These are phyloP conservation scores for Vachellia pachyceras DNA, from an alignment of 306 rosid genomes.

Conservation along the genomic window DNA sequence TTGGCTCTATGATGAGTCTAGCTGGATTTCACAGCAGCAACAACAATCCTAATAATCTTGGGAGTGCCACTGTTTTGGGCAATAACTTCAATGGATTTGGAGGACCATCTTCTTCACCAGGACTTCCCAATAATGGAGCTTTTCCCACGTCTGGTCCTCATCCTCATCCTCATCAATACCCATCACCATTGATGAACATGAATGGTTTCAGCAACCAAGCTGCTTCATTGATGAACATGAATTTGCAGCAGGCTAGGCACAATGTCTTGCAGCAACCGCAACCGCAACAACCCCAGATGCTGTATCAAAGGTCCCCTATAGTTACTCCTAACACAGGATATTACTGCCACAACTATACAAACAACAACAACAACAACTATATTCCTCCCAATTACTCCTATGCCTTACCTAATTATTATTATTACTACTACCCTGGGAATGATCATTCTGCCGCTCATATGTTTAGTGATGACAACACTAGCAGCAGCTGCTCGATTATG, in stretches of 20 bases:
- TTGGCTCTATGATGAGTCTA: conserved; percentile 72
- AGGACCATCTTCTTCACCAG: conserved; percentile 45
- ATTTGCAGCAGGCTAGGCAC: conserved; percentile 51
- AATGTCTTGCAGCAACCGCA: conserved; percentile 51
- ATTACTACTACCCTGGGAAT: conserved; percentile 27
- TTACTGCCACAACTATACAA: conserved; percentile 54
- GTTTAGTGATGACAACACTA: conserved; percentile 81
- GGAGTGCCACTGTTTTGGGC: conserved; percentile 49
- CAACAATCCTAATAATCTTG: conserved; percentile 39
- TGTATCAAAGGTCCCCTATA: conserved; percentile 78
- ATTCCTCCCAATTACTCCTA: conserved; percentile 49
- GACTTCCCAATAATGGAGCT: conserved; percentile 52
- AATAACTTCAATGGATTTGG: conserved; percentile 49
- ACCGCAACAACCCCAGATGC: conserved; percentile 81
- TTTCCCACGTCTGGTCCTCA: conserved; percentile 44
- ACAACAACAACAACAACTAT: conserved; percentile 41
- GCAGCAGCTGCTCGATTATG: conserved; percentile 82
- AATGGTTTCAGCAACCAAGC: conserved; percentile 62
- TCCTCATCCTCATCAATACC: conserved; percentile 47
- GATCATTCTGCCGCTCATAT: conserved; percentile 69
- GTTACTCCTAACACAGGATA: conserved; percentile 82
- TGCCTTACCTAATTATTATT: conserved; percentile 44
- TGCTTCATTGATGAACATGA: conserved; percentile 65
- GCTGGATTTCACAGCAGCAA: conserved; percentile 70
- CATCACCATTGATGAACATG: conserved; percentile 64